These are phyloP conservation scores for Plasmodium vivax DNA, from an alignment of 169 alveolate genomes.

Conservation along the genomic window DNA sequence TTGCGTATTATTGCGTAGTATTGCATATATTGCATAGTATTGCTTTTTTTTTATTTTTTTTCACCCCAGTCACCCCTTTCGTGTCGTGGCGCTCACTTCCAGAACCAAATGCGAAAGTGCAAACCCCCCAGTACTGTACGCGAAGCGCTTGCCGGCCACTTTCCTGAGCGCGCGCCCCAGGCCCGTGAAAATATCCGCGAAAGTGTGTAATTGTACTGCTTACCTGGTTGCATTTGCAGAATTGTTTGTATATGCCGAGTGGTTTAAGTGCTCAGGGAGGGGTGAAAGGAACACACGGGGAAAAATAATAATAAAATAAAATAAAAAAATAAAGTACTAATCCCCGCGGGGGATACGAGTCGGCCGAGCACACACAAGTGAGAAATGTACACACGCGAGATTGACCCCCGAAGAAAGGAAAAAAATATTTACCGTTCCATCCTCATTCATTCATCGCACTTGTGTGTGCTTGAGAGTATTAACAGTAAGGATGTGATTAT, in stretches of 20 bases:
- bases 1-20: too few species aligned
- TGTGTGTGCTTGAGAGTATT: neutral
- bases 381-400: neutral
- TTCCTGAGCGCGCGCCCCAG: neutral
- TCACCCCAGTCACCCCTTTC: neutral
- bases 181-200: neutral
- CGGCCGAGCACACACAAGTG: neutral
- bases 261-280: neutral
- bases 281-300: neutral
- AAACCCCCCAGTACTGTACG: neutral
- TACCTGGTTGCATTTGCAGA: neutral
- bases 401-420: neutral
- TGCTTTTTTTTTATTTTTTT: neutral
- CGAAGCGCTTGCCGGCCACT: neutral
- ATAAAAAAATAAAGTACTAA: neutral
- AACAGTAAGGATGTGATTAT: neutral
- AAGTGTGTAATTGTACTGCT: neutral
- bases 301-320: too few species aligned
- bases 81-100: neutral
- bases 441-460: neutral
- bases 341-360: neutral
- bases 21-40: too few species aligned
- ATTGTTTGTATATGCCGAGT: neutral
- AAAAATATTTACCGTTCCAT: neutral
- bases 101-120: neutral